Conservation (phyloP, 2,329 filamentous ascomycete species). For the Colletotrichum musae region DNA sequence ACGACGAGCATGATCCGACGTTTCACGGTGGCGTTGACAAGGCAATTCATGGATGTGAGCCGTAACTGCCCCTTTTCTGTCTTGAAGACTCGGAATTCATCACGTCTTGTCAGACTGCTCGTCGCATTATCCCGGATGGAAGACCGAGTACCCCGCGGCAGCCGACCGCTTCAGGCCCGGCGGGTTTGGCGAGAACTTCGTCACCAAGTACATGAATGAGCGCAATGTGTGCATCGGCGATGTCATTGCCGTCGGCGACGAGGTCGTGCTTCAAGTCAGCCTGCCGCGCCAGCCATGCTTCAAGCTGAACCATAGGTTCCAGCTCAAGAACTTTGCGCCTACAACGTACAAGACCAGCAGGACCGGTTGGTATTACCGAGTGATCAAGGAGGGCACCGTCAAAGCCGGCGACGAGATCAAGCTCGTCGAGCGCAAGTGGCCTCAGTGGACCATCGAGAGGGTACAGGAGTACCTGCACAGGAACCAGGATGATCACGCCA, state of each 20-base stretch:
- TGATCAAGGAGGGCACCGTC: slow-evolving; percentile 69
- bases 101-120: slow-evolving; percentile 65
- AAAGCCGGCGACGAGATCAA: slow-evolving; percentile 69
- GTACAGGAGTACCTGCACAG: slow-evolving; percentile 75
- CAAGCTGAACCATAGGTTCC: slow-evolving; percentile 79
- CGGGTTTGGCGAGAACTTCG: slow-evolving; percentile 77
- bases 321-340: slow-evolving; percentile 73
- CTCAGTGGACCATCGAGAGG: slow-evolving; percentile 73
- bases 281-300: slow-evolving; percentile 76
- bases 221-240: slow-evolving; percentile 77
- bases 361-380: slow-evolving; percentile 77
- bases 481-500: slow-evolving; percentile 63
- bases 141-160: slow-evolving; percentile 64
- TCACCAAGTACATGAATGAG: slow-evolving; percentile 72
- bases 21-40: slow-evolving; percentile 76
- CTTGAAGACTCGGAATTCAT: neutral
- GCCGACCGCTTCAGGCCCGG: slow-evolving; percentile 68
- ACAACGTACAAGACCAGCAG: slow-evolving; percentile 69
- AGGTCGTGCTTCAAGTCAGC: slow-evolving; percentile 70
- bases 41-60: slow-evolving; percentile 71
- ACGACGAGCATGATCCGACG: slow-evolving; percentile 73
- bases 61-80: neutral
- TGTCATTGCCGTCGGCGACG: slow-evolving; percentile 64
- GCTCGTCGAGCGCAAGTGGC: slow-evolving; percentile 68
- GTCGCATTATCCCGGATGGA: slow-evolving; percentile 71